Evolutionary conservation across 2,329 filamentous ascomycete genomes (phyloP), one percentile per base, ranked within the genome.

Genomic region (Fusarium agapanthi): DNA sequence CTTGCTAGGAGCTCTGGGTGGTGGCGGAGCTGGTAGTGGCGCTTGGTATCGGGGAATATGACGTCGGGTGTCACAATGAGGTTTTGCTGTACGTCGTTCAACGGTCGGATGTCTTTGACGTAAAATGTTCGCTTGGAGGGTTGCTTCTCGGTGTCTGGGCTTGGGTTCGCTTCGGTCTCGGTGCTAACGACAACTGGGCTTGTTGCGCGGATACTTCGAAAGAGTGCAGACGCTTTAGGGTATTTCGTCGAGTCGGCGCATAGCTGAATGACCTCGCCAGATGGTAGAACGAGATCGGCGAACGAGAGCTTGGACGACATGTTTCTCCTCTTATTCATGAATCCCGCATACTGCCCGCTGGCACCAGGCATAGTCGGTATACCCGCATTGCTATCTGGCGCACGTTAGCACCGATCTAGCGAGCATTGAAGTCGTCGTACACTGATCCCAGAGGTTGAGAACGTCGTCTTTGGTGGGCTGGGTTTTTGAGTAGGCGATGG

Each of bases 11-110:
- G 84, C 26, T 88, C 83, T 13, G 83, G 80, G 61, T 95, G 91
- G 60, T 93, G 95, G 35, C 95, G 91, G 48, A 99, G 87, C 76
- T 98, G 95, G 24, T 98, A 83, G 81, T 98, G 93, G 28, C 96
- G 90, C 64, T 92, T 88, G 54, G 93, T 88, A 0, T 91, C 89
- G 1, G 92, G 88, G 77, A 96, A 97, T 0, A 90, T 87, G 5
- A 92, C 93, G 53, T 92, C 91, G 22, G 90, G 84, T 5, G 92
- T 93, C 69, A 97, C 89, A 66, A 96, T 91, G 63, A 97, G 90
- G 70, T 95, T 89, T 47, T 88, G 88, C 0, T 82, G 79, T 4
- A 83, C 75, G 13, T 72, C 77, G 54, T 83, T 83, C 11, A 83
- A 72, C 3, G 78, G 68, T 53, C 77, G 77, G 26, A 83, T 82